Base-by-base conservation (phyloP, 306 rosid genomes). In the Canavalia gladiata region DNA sequence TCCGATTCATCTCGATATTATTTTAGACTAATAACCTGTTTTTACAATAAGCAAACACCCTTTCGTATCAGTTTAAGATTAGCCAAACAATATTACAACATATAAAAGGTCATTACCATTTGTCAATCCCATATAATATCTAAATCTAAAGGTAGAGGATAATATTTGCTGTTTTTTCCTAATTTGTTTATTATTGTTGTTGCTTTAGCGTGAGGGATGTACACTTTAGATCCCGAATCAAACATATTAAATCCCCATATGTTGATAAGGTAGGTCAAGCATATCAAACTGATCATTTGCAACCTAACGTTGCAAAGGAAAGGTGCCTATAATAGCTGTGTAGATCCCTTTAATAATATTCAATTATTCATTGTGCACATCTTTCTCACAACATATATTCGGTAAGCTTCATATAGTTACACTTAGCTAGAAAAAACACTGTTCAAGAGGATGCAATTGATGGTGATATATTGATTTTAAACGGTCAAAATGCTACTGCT, bases 251-350 rank as follows among this genome's bases (percentile, higher is more conserved):
- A 18, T 1, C 18, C 33, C 7, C 60, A 18, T 25, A 1, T 60
- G 4, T 62, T 62, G 39, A 62, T 75, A 75, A 58, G 69, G 79
- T 43, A 58, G 69, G 79, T 43, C 43, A 58, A 58, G 12, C n/a
- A 30, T 25, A 34, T 76, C 47, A 45, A 59, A 45, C 43, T 30
- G n/a, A 18, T 13, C 47, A 31, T 45, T 75, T 59, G 47, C 47
- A 64, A 58, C 30, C 50, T 46, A 59, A 45, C 47, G 60, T 60
- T 76, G 37, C 63, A 62, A 10, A 30, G 49, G 31, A 66, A 66
- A 77, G 28, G 30, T 78, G 34, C 51, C 64, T 29, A 67, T 5
- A 39, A 37, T 31, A 8, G 56, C 68, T 68, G 39, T 52, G 33
- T 67, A 7, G 7, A 54, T 9, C 29, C 74, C 64, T 65, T 49